phyloP scores from a whole-genome alignment of 441 rosid species.

The Capsella rubella region DNA sequence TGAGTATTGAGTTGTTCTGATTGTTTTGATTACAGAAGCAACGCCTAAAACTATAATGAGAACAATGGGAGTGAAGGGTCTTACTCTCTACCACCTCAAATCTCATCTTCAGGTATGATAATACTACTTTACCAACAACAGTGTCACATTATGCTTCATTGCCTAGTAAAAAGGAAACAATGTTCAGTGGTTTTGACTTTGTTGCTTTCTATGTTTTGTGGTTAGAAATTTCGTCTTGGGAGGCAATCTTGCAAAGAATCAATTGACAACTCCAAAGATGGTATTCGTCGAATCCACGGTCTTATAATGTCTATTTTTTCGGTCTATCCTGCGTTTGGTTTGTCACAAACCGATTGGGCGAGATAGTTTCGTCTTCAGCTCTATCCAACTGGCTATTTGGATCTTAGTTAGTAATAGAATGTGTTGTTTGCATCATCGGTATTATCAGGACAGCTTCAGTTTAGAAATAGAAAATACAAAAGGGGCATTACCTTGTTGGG shows the following conservation, averaged over 20 bases:
- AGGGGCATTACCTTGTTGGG: neutral
- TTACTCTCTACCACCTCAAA: constrained; percentile 92
- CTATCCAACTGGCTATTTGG: too few relatives aligned
- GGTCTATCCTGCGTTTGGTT: too few relatives aligned
- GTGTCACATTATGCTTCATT: neutral
- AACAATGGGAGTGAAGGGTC: constrained; percentile 96
- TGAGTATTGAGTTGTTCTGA: too few relatives aligned
- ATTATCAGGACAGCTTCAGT: too few relatives aligned
- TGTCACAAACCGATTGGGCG: too few relatives aligned
- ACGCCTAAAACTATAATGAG: constrained; percentile 96
- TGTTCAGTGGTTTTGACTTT: constrained; percentile 5
- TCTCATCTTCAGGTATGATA: constrained; percentile 89
- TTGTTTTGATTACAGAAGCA: constrained; percentile 63
- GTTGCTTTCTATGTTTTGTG: neutral
- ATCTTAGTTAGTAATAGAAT: too few relatives aligned
- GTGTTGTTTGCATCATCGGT: too few relatives aligned
- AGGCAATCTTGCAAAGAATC: constrained; percentile 85
- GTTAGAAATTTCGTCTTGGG: constrained; percentile 85
- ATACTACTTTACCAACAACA: neutral
- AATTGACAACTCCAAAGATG: constrained; percentile 83
- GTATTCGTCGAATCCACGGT: constrained; percentile 43
- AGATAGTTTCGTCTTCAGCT: too few relatives aligned
- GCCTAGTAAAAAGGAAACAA: neutral
- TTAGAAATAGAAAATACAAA: too few relatives aligned
- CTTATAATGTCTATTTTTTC: neutral